phyloP scores from a whole-genome alignment of 164 flowering plant genomes.

The Warburgia ugandensis region DNA sequence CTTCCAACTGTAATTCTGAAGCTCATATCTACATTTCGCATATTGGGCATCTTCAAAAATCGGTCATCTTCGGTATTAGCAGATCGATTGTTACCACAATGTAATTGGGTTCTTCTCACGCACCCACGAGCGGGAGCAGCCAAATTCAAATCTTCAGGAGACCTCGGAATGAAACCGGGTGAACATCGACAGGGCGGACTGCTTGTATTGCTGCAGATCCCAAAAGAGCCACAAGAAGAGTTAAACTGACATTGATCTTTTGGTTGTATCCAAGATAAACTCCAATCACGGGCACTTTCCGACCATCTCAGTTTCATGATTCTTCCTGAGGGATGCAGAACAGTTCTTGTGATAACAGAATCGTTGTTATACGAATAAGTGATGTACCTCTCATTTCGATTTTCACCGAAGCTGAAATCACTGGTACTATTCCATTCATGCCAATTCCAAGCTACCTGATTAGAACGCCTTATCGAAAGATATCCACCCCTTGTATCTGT shows the following conservation, averaged over 20 bases:
- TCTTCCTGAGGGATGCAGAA: slow-evolving; percentile 18
- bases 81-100: slow-evolving; percentile 10
- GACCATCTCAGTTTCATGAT: slow-evolving; percentile 14
- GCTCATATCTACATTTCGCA: slow-evolving; percentile 5
- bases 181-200: slow-evolving; percentile 12
- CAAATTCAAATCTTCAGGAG: slow-evolving; percentile 11
- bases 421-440: slow-evolving; percentile 12
- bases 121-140: slow-evolving; percentile 19
- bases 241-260: slow-evolving; percentile 10
- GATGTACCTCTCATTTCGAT: slow-evolving; percentile 12
- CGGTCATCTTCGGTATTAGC: not conserved
- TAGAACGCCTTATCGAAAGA: slow-evolving; percentile 7
- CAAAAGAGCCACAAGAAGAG: slow-evolving; percentile 21
- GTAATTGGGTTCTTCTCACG: slow-evolving; percentile 13
- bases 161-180: slow-evolving; percentile 13
- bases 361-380: slow-evolving; percentile 3
- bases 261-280: slow-evolving; percentile 21
- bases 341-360: slow-evolving; percentile 11
- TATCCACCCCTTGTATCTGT: slow-evolving; percentile 4
- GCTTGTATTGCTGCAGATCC: slow-evolving; percentile 9
- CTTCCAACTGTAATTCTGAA: not conserved
- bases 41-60: slow-evolving; percentile 1
- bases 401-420: slow-evolving; percentile 9
- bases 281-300: not conserved
- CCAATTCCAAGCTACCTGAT: slow-evolving; percentile 8